These are phyloP conservation scores for Podospora australis DNA, from an alignment of 495 filamentous ascomycete species.

Conservation along the genomic window DNA sequence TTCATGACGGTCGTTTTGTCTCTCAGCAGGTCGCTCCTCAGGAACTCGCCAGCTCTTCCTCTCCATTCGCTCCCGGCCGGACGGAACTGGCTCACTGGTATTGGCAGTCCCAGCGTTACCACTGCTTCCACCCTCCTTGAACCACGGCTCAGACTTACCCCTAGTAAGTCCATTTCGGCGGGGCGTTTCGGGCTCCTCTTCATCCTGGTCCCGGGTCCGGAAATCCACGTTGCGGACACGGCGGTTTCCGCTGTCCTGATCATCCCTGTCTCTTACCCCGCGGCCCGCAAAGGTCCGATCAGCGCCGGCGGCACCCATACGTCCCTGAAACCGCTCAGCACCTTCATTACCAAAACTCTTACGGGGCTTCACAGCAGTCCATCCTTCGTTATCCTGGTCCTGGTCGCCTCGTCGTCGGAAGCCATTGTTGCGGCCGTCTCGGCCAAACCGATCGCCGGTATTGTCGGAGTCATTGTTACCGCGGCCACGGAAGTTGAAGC, in stretches of 20 bases:
- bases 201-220: constrained; percentile 44
- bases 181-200: constrained; percentile 45
- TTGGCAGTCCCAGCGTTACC: constrained; percentile 32
- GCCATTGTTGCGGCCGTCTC: constrained; percentile 28
- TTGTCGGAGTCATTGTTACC: constrained; percentile 62
- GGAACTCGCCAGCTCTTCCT: constrained; percentile 62
- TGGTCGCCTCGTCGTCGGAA: constrained; percentile 45
- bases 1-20: constrained; percentile 37
- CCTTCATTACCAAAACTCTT: constrained; percentile 60
- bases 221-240: constrained; percentile 45
- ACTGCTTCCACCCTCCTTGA: no score
- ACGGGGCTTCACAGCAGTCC: constrained; percentile 55
- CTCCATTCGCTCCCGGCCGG: constrained; percentile 52
- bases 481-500: constrained; percentile 61
- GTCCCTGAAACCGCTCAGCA: constrained; percentile 54
- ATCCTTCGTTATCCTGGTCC: constrained; percentile 52
- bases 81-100: constrained; percentile 23
- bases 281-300: constrained; percentile 33
- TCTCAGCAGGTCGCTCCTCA: constrained; percentile 37
- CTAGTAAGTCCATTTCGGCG: constrained; percentile 49
- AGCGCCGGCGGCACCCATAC: constrained; percentile 32
- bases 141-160: constrained; percentile 41
- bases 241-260: constrained; percentile 49
- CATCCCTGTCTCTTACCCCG: constrained; percentile 39
- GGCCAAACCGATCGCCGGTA: constrained; percentile 41